Base-by-base conservation (phyloP, 495 filamentous ascomycete genomes). In the Cryomyces antarcticus region DNA sequence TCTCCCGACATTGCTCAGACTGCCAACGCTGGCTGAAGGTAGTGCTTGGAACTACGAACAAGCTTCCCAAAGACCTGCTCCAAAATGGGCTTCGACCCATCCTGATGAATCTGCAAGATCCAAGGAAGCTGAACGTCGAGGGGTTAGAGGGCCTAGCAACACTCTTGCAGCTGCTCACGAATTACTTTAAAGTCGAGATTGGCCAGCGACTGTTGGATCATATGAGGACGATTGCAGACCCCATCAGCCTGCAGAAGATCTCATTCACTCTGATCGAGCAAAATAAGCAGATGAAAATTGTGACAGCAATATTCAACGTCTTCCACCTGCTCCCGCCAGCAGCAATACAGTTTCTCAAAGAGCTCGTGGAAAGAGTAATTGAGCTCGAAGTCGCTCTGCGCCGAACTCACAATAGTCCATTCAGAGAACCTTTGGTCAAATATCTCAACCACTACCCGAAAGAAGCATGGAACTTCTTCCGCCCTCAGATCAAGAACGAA, bases 101-200 rank as follows among this genome's bases (percentile, higher is more conserved):
- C 9, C 63, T 99, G 28, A 86, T 92, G 62, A 96, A 89, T 58
- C 69, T 99, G 17, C 87, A 93, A 52, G 89, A 99, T 58, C 83
- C 86, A 0, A 83, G 87, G 58, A 75, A 88, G 41, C 60, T 99
- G 37, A 93, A 77, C 40, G 82, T 87, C 13, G 82, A 84, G 49
- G 85, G 85, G 3, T 67, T 99, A 28, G 86, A 96, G 49, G 92
- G 93, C 13, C 68, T 99, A 28, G 86, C 85, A 42, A 75, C 86
- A 28, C 69, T 99, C 4, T 61, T 99, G 45, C 80, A 83, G 28
- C 68, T 99, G 0, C 62, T 99, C 17, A 99, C 92, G 0, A 96
- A 92, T 41, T 96, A 96, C 56, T 99, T 99, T 66, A 99, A 99
- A 61, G 88, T 94, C 2, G 92, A 95, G 56, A 99, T 99, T 39